Evolutionary conservation across 257 asterid species (phyloP).

Genomic region (Solanum gracilifrons): DNA sequence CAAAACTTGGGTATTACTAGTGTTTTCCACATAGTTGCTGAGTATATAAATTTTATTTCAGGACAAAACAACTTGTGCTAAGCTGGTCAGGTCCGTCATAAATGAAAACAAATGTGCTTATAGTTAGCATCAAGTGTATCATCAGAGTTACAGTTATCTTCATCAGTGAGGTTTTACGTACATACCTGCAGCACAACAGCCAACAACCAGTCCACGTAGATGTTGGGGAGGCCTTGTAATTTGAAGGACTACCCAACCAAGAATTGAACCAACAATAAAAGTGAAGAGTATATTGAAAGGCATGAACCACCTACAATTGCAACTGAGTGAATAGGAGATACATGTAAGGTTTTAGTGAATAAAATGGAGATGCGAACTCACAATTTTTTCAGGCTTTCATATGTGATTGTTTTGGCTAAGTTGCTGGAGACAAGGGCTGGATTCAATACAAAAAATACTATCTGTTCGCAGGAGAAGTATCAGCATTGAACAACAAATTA

Average conservation of each 20-base stretch:
- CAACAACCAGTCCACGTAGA: slow-evolving; percentile 70
- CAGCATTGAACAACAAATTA: neutral
- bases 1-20: neutral
- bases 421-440: slow-evolving; percentile 78
- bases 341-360: neutral
- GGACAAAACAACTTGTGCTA: neutral
- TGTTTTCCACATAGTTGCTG: neutral
- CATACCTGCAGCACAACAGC: slow-evolving; percentile 89
- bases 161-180: neutral
- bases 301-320: slow-evolving; percentile 83
- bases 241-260: slow-evolving; percentile 67
- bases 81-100: neutral
- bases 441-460: slow-evolving; percentile 63
- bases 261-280: slow-evolving; percentile 64
- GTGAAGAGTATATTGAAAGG: slow-evolving; percentile 72
- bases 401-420: slow-evolving; percentile 72
- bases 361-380: slow-evolving; percentile 18
- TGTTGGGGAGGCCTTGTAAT: slow-evolving; percentile 58
- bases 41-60: neutral
- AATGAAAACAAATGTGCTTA: neutral
- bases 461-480: slow-evolving; percentile 24
- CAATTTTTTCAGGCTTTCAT: slow-evolving; percentile 60
- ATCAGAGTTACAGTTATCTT: neutral
- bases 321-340: neutral
- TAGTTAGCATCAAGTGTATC: neutral